Evolutionary conservation across 2,329 filamentous ascomycete genomes (phyloP), one percentile per base, ranked within the genome.

Genomic region (Trichoderma aggressivum): DNA sequence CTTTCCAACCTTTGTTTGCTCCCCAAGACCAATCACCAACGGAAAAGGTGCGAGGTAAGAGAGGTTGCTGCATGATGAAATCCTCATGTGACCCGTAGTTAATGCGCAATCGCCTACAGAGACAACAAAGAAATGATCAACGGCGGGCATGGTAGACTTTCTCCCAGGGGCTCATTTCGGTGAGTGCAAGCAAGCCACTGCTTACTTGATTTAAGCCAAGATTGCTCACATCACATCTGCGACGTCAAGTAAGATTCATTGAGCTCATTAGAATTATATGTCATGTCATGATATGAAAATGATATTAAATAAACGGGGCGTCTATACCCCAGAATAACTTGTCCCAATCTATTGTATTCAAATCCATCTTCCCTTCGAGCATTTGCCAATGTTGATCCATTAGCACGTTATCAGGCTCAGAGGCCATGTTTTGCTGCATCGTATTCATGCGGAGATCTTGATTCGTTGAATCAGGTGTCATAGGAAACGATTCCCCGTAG

Each of bases 281-380:
- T 14, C 36, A 28, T 53, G 21, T 6, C 18, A 7, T 58, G 21
- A 50, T 59, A 60, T 74, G 36, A 79, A 26, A 80, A 7, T 58
- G 21, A 50, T 59, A 60, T 74, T 43, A 79, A 26, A 80, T 77
- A 47, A 81, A 77, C 2, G 79, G 77, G 21, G 79, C 76, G 59
- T 81, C 80, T 26, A 81, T 64, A 1, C 78, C 78, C 76, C 78
- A 80, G 63, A 81, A 76, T 16, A 81, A 67, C 56, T 75, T 76
- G 50, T 81, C 79, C 78, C 80, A 81, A 60, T 81, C 79, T 72
- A 81, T 79, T 7, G 75, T 75, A 56, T 81, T 78, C 26, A 81
- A 62, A n/a, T 79, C 76, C 75, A 79, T 78, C 21, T 76, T 75
- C 0, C 75, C 75, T 30, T 78, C 78, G 1, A 80, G 67, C 47